phyloP scores from a whole-genome alignment of 768 basidiomycete genomes.

The Podaxis sp. region DNA sequence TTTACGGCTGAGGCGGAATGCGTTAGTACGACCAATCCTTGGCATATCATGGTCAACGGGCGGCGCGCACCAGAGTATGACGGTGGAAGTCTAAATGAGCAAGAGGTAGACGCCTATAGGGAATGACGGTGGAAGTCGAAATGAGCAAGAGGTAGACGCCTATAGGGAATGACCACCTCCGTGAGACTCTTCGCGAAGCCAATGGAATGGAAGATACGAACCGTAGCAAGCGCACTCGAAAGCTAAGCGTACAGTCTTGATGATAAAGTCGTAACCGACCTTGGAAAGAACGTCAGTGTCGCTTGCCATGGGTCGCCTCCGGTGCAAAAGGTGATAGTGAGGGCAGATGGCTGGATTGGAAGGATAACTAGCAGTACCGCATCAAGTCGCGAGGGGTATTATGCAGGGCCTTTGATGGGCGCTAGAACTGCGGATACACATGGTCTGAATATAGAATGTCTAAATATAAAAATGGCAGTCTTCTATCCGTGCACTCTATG shows the following conservation, averaged over 20 bases:
- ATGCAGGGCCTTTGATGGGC: neutral
- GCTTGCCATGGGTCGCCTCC: neutral
- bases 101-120: constrained; percentile 17
- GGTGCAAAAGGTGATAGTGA: neutral
- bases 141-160: constrained; percentile 19
- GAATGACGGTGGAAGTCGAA: constrained; percentile 12
- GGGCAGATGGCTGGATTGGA: neutral
- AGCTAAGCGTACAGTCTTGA: constrained; percentile 19
- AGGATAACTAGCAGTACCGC: neutral
- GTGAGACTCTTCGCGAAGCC: neutral
- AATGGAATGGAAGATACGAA: constrained; percentile 1
- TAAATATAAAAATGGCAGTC: neutral
- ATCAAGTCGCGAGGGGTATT: neutral
- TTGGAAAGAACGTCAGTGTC: constrained; percentile 15
- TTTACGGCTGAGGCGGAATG: constrained; percentile 18
- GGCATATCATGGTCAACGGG: neutral
- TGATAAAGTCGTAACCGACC: constrained; percentile 19
- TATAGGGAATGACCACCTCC: neutral
- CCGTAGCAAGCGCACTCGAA: constrained; percentile 20
- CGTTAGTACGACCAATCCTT: neutral
- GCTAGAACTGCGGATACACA: neutral
- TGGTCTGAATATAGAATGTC: neutral
- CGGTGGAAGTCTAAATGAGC: constrained; percentile 18
- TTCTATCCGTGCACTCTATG: no score
- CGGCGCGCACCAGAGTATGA: constrained; percentile 17